Base-by-base conservation (phyloP, 2,329 filamentous ascomycete genomes). In the Aspergillus versicolor region DNA sequence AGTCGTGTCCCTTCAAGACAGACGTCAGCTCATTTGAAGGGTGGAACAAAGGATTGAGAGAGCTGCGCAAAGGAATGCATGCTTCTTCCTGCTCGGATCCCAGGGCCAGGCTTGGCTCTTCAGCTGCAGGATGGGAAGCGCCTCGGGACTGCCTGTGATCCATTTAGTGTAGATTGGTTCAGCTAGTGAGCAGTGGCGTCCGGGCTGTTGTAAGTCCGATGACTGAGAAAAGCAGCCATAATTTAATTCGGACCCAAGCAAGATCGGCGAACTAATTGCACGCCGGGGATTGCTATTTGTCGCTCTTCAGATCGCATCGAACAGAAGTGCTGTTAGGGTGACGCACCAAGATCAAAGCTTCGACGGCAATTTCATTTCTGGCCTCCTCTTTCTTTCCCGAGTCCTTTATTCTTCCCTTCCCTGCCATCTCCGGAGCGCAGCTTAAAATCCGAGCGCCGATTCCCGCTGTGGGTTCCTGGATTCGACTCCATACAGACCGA, bases 281-380 rank as follows among this genome's bases (percentile, higher is more conserved):
- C 15, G 24, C 41, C 30, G 48, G 38, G 48, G 48, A 15, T 11
- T 27, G 22, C 34, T 37, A 52, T 52, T 52, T 52, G 49, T 24
- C 37, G 40, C 41, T 42, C 30, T 32, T 32, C 50, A 53, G 50
- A 53, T 41, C 43, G n/a, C 27, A 53, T 46, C 21, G 40, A 38
- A 50, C 38, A 53, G 42, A 47, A 53, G 42, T 46, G 43, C 51
- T 52, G 21, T 52, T 41, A 40, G 42, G 51, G 51, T 53, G 51
- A 46, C 40, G 48, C 50, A 52, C 50, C 41, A 40, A 53, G 40
- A 52, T 52, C 49, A 52, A 45, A 52, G 50, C 41, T 52, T 45
- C 30, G 32, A 34, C 37, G 47, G 37, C 12, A 34, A 52, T 21
- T 15, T n/a, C 27, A 43, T 45, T 38, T 13, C 24, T 52, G 19